These are phyloP conservation scores for Xylaria sp. DNA, from an alignment of 2,329 filamentous ascomycete genomes.

Conservation along the genomic window DNA sequence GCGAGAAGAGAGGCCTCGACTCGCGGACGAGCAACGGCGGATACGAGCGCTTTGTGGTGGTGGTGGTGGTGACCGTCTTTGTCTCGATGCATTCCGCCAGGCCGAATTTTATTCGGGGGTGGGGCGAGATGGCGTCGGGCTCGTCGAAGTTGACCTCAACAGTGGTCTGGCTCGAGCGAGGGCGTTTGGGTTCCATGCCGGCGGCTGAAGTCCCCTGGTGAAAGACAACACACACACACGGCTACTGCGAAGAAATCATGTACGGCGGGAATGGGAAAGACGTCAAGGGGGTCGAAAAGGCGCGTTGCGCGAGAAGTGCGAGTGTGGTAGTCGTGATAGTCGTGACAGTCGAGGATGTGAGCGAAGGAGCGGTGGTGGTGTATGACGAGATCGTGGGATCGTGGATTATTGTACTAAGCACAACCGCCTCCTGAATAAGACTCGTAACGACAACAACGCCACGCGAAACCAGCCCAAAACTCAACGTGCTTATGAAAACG, in stretches of 20 bases:
- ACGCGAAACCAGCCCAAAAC: slow-evolving; percentile 27
- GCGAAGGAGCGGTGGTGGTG: slow-evolving; percentile 2
- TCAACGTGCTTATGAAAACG: background rate
- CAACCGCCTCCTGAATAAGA: slow-evolving; percentile 6
- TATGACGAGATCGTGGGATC: slow-evolving; percentile 24
- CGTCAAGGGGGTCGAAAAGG: background rate
- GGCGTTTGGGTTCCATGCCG: slow-evolving; percentile 43
- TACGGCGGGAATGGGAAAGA: slow-evolving; percentile 23
- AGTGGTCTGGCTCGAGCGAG: slow-evolving; percentile 55
- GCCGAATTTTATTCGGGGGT: slow-evolving; percentile 63
- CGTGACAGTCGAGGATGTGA: slow-evolving; percentile 4
- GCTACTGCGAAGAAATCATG: slow-evolving; percentile 34
- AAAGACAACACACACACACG: slow-evolving; percentile 17
- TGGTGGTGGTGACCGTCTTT: slow-evolving; percentile 86
- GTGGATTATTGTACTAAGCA: slow-evolving; percentile 23
- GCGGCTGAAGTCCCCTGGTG: slow-evolving; percentile 37
- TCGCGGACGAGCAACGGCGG: slow-evolving; percentile 84
- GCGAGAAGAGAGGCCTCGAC: slow-evolving; percentile 73
- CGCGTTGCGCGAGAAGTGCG: background rate
- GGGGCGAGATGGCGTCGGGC: slow-evolving; percentile 50
- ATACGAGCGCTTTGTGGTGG: slow-evolving; percentile 84
- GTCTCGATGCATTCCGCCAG: slow-evolving; percentile 74
- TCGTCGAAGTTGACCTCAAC: slow-evolving; percentile 62
- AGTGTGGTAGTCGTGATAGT: background rate
- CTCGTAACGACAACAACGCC: slow-evolving; percentile 23